phyloP scores from a whole-genome alignment of 2,329 filamentous ascomycete species.

The Microsporum canis region DNA sequence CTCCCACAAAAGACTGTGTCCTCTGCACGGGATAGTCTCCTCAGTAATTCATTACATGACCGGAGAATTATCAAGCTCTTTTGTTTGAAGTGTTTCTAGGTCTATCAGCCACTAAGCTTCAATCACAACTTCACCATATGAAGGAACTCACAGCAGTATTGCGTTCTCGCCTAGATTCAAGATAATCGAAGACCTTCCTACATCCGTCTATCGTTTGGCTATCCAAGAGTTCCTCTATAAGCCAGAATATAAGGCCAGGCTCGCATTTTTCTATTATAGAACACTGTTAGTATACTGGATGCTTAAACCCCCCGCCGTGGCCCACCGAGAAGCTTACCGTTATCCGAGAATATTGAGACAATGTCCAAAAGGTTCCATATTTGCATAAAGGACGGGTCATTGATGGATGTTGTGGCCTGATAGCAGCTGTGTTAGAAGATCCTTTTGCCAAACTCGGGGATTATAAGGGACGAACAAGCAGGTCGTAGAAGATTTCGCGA shows the following conservation, averaged over 20 bases:
- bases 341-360: conserved; percentile 75
- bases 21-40: conserved; percentile 84
- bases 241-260: conserved; percentile 70
- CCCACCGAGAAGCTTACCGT: conserved; percentile 45
- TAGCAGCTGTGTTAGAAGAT: conserved; percentile 10
- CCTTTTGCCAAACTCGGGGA: background rate
- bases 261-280: conserved; percentile 41
- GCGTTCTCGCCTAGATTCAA: conserved; percentile 82
- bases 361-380: conserved; percentile 94
- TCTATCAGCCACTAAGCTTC: background rate
- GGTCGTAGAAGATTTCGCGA: conserved; percentile 64
- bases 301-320: background rate
- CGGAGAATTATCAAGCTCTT: conserved; percentile 85
- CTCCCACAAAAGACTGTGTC: conserved; percentile 95
- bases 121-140: background rate
- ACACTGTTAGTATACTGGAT: background rate
- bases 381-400: conserved; percentile 64
- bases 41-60: conserved; percentile 88
- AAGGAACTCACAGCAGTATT: conserved; percentile 56
- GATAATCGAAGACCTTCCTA: conserved; percentile 81
- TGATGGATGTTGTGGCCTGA: conserved; percentile 63
- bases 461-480: conserved; percentile 52
- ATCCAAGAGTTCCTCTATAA: conserved; percentile 89
- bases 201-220: conserved; percentile 91
- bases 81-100: conserved; percentile 57